A percentile compares a stretch with the other conserved stretches of the same genome.
phyloP scores from a whole-genome alignment of 2,329 filamentous ascomycete species.

The Tolypocladium nubicola region DNA sequence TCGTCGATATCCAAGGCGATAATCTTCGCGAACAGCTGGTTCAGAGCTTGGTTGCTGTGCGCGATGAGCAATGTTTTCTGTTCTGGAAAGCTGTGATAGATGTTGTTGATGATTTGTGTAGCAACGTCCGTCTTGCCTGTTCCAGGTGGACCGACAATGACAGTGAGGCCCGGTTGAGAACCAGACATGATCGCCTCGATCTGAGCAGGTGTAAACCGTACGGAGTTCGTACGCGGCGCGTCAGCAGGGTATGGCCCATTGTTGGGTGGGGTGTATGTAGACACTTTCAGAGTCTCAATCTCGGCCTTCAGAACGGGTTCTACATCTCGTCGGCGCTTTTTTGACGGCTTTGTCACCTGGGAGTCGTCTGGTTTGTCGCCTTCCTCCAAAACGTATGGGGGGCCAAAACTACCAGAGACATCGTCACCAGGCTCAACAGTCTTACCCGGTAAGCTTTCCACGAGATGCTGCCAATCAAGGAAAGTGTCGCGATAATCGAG shows the following conservation, averaged over 20 bases:
- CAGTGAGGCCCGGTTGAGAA: slow-evolving; percentile 84
- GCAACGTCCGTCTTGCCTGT: slow-evolving; percentile 99
- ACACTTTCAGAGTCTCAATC: slow-evolving; percentile 65
- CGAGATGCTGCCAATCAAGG: slow-evolving; percentile 86
- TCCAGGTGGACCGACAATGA: slow-evolving; percentile 89
- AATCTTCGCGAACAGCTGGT: slow-evolving; percentile 97
- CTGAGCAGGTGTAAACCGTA: slow-evolving; percentile 86
- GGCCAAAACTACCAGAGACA: slow-evolving; percentile 63
- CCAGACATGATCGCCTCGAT: slow-evolving; percentile 89
- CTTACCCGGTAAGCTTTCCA: slow-evolving; percentile 82
- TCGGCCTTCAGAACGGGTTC: slow-evolving; percentile 54
- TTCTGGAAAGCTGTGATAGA: slow-evolving; percentile 94
- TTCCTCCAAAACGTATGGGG: slow-evolving; percentile 77
- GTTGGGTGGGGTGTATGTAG: slow-evolving; percentile 82
- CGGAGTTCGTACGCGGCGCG: slow-evolving; percentile 65
- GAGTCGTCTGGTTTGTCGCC: slow-evolving; percentile 42
- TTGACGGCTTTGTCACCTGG: slow-evolving; percentile 51
- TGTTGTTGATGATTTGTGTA: slow-evolving; percentile 96
- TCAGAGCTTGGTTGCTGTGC: slow-evolving; percentile 95
- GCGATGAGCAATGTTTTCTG: slow-evolving; percentile 88
- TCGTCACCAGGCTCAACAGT: slow-evolving; percentile 69
- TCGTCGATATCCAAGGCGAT: slow-evolving; percentile 93
- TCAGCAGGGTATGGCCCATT: slow-evolving; percentile 84
- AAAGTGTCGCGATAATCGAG: slow-evolving; percentile 94
- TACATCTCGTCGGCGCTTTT: slow-evolving; percentile 76